These are phyloP conservation scores for Pseudogymnoascus sp. DNA, from an alignment of 2,329 filamentous ascomycete species.

Conservation along the genomic window DNA sequence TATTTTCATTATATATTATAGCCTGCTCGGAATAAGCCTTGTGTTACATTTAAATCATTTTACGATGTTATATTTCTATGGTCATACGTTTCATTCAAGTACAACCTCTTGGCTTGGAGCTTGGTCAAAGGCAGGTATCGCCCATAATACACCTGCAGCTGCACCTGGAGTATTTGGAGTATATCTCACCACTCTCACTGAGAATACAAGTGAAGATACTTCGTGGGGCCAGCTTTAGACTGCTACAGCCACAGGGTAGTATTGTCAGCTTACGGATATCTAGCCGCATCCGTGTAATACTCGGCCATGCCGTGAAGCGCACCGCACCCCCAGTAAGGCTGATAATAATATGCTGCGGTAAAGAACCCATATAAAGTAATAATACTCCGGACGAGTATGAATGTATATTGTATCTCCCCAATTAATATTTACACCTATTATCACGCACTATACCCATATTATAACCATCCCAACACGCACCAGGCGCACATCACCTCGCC, in stretches of 20 bases:
- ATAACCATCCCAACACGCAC: not conserved
- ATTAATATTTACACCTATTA: not conserved
- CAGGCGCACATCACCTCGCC: constrained; percentile 9
- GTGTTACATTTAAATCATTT: not conserved
- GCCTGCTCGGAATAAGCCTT: not conserved
- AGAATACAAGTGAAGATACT: not conserved
- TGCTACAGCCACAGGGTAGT: not conserved
- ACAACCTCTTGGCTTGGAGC: not conserved
- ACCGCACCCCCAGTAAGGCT: not conserved
- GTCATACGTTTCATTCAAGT: not conserved
- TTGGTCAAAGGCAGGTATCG: not conserved
- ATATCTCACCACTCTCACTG: not conserved
- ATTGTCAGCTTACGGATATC: not conserved
- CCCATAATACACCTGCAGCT: not conserved
- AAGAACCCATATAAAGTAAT: not conserved
- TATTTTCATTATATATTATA: not conserved
- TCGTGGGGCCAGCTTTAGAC: not conserved
- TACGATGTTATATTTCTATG: not conserved
- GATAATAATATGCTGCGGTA: not conserved
- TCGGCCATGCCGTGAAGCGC: not conserved
- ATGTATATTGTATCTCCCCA: not conserved
- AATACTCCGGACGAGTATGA: not conserved
- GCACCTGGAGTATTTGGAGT: not conserved
- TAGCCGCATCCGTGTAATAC: not conserved
- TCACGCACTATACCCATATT: not conserved